Evolutionary conservation across 495 filamentous ascomycete genomes (phyloP), one percentile per base, ranked within the genome.

Genomic region (Aspergillus steynii): DNA sequence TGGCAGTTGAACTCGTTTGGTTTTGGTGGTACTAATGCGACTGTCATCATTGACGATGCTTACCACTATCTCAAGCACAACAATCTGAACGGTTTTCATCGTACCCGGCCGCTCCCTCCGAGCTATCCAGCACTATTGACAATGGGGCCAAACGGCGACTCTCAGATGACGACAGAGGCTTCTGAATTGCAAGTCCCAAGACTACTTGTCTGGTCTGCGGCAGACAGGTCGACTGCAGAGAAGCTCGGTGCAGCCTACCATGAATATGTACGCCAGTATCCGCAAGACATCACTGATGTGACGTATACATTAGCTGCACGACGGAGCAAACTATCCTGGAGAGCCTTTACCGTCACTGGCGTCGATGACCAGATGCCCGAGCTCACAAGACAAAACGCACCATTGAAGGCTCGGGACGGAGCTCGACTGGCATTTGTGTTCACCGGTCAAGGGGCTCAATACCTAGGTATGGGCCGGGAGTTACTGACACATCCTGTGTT

Each of bases 381-480:
- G 20, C 20, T 20, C 20, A 20, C 20, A 20, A 20, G 20, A 20
- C 20, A 20, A 20, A 20, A 20, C 20, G 20, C 42, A n/a, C 34
- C 4, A 46, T 56, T 4, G 55, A 10, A 4, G 25, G 15, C 9
- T 46, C 55, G 14, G 20, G 10, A 2, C 25, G 50, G 4, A 28
- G 29, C 7, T 12, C 53, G 29, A n/a, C 25, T 77, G 15, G 67
- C 55, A 2, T 72, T 73, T 37, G 61, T 78, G 8, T 78, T 78
- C 51, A 78, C 71, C 1, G 76, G 76, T 2, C 76, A 78, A 63
- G 76, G 76, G 20, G 74, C 76, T 5, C 74, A 78, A 34, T 78
- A 65, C 61, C 25, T 46, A 5, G 59, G 50, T 25, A 78, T 78
- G 76, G 76, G 74, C 2, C 55, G 55, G 1, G 63, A 74, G 54